Conservation (phyloP, 2,329 filamentous ascomycete genomes). For the Aplosporella prunicola region DNA sequence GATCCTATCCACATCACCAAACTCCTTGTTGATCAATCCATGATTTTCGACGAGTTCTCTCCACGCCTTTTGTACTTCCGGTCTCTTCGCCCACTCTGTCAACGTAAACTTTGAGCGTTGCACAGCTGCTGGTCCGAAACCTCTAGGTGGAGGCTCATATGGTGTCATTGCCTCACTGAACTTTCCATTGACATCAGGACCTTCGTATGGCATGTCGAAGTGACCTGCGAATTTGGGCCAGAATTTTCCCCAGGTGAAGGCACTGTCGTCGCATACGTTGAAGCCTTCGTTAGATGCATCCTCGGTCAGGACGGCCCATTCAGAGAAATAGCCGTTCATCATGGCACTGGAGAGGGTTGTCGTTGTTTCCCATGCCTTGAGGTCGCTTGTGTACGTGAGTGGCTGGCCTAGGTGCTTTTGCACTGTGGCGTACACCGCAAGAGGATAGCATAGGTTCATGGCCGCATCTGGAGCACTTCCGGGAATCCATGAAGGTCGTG, state of each 20-base stretch:
- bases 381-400: slow-evolving; percentile 37
- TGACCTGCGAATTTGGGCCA: slow-evolving; percentile 39
- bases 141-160: slow-evolving; percentile 33
- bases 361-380: slow-evolving; percentile 36
- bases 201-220: slow-evolving; percentile 36
- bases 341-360: slow-evolving; percentile 35
- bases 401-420: slow-evolving; percentile 32
- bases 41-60: slow-evolving; percentile 34
- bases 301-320: slow-evolving; percentile 40
- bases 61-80: slow-evolving; percentile 39
- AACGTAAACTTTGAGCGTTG: slow-evolving; percentile 34
- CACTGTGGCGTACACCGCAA: slow-evolving; percentile 43
- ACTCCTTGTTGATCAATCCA: slow-evolving; percentile 30
- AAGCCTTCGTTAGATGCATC: slow-evolving; percentile 38
- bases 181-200: not conserved
- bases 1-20: slow-evolving; percentile 36
- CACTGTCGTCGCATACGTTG: slow-evolving; percentile 39
- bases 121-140: slow-evolving; percentile 33
- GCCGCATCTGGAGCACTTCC: slow-evolving; percentile 41
- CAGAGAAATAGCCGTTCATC: slow-evolving; percentile 41
- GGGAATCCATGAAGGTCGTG: slow-evolving; percentile 40
- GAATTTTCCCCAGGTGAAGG: slow-evolving; percentile 40
- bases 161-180: not conserved
- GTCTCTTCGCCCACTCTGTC: slow-evolving; percentile 36
- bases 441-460: slow-evolving; percentile 41